These are phyloP conservation scores for Dinochytrium kinnereticum DNA, from an alignment of 371 early-diverging fungal genomes.

Conservation along the genomic window DNA sequence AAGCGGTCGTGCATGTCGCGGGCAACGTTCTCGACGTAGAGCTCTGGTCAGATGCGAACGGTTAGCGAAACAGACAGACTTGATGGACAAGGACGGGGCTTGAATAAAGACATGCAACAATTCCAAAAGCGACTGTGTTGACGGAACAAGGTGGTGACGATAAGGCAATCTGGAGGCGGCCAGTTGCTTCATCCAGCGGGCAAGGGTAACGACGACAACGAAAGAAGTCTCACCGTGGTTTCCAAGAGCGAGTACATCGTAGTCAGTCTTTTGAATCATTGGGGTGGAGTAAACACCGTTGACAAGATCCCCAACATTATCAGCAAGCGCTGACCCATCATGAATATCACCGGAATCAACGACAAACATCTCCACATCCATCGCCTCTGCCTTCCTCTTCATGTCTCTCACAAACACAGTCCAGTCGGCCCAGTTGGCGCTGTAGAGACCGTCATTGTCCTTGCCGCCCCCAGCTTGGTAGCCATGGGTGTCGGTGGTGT, in stretches of 20 bases:
- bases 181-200: not conserved
- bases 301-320: slow-evolving; percentile 44
- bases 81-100: too few relatives aligned
- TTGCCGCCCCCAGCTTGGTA: slow-evolving; percentile 27
- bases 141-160: too few relatives aligned
- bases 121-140: too few relatives aligned
- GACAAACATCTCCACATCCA: slow-evolving; percentile 49
- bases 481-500: slow-evolving; percentile 36
- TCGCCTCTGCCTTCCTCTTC: slow-evolving; percentile 17
- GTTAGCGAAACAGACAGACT: not conserved
- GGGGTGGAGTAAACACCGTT: slow-evolving; percentile 55
- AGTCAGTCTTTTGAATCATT: slow-evolving; percentile 40
- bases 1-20: slow-evolving; percentile 37
- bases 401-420: slow-evolving; percentile 29
- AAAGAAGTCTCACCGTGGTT: slow-evolving; percentile 57
- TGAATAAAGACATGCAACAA: too few relatives aligned
- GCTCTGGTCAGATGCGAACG: not conserved
- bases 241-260: slow-evolving; percentile 59
- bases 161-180: too few relatives aligned
- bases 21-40: slow-evolving; percentile 55
- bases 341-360: slow-evolving; percentile 64
- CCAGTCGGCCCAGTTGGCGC: slow-evolving; percentile 35
- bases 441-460: slow-evolving; percentile 13
- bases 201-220: not conserved
- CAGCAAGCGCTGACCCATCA: slow-evolving; percentile 61